Evolutionary conservation across 1,284 basidiomycete species (phyloP), one percentile per base, ranked within the genome.

Genomic region (Marasmius sp.): DNA sequence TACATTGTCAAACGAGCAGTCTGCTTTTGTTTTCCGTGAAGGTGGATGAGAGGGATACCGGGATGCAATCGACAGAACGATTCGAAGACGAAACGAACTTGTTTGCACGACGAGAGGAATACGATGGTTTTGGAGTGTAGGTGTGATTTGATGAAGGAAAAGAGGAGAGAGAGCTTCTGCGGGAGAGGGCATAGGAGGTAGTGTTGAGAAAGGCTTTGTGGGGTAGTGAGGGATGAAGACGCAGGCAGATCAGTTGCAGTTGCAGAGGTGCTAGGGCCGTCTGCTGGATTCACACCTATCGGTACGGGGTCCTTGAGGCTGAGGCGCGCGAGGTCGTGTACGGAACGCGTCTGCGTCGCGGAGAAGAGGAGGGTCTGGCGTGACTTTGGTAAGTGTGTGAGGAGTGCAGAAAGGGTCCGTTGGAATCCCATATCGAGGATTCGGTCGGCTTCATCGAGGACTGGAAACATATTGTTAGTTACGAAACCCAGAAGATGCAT

Each of bases 1-100:
- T 94, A 97, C 75, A 92, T 92, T 57, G 84, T 81, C 61, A 98
- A 78, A 48, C 97, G 86, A 56, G 93, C 91, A 20, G 89, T 85
- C 75, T 98, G 97, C 74, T 98, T 98, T 73, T 98, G 96, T 74
- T 98, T 98, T 56, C 97, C 97, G 71, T 99, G 95, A 14, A 99
- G 79, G 71, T 96, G 93, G 61, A 99, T 85, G 33, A 99, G 80
- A 4, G 96, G 89, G 5, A 95, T 81, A 70, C 97, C 97, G 0
- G 97, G 97, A 65, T 97, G 95, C 78, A 99, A 86, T 74, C 91
- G 91, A 77, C 95, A 92, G 77, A 99, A 99, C 3, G 92, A 93
- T 78, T 98, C 95, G 72, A 93, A 97, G n/a, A 93, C 92, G 75
- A 98, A 98, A 36, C 95, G 92, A 50, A 97, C 95, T 78, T 99